Conservation (phyloP, 2,329 filamentous ascomycete genomes). For the Colletotrichum melonis region DNA sequence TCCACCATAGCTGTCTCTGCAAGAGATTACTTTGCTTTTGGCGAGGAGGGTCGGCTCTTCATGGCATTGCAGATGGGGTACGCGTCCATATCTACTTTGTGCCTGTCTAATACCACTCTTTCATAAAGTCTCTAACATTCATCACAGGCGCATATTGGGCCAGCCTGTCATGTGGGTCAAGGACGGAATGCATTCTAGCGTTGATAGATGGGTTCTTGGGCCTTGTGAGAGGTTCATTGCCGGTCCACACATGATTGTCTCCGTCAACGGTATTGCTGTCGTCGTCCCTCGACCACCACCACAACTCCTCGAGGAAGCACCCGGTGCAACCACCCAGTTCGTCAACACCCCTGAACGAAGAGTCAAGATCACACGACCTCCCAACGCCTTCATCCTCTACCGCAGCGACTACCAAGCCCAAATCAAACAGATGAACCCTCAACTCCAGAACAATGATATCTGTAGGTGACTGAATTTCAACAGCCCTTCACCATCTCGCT, state of each 20-base stretch:
- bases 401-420: slow-evolving; percentile 42
- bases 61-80: slow-evolving; percentile 31
- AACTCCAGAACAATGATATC: slow-evolving; percentile 43
- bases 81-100: background rate
- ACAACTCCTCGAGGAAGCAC: slow-evolving; percentile 12
- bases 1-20: slow-evolving; percentile 25
- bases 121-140: background rate
- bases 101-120: too few relatives aligned
- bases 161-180: slow-evolving; percentile 33
- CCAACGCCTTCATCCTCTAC: slow-evolving; percentile 49
- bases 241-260: slow-evolving; percentile 29
- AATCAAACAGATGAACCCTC: slow-evolving; percentile 39
- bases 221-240: slow-evolving; percentile 21
- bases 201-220: slow-evolving; percentile 31
- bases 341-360: slow-evolving; percentile 14
- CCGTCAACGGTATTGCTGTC: slow-evolving; percentile 23
- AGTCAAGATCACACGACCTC: slow-evolving; percentile 39
- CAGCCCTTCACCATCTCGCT: background rate
- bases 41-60: slow-evolving; percentile 27
- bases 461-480: slow-evolving; percentile 40
- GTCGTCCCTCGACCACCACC: slow-evolving; percentile 19
- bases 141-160: slow-evolving; percentile 11
- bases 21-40: slow-evolving; percentile 17
- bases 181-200: slow-evolving; percentile 20
- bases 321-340: background rate